Base-by-base conservation (phyloP, 768 basidiomycete species). In the Panellus pusillus region DNA sequence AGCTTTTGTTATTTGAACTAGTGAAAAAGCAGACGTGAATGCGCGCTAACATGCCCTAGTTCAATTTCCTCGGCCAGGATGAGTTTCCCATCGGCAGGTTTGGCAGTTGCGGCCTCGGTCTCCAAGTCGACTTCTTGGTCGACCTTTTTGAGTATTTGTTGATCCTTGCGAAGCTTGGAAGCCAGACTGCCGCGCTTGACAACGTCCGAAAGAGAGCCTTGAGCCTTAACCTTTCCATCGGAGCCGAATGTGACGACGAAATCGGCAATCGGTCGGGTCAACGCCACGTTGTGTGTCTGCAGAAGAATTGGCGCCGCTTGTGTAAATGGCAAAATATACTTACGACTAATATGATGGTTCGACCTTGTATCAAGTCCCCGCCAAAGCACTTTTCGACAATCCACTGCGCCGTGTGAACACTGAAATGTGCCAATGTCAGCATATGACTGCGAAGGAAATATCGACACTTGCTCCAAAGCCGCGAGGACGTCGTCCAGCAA, bases 321-420 rank as follows among this genome's bases (percentile, higher is more conserved):
- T 7, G 35, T 14, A 24, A 13, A 49, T 31, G 9, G 28, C 14
- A 2, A n/a, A 19, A n/a, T 14, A 28, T 7, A 68, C 78, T 49
- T 58, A 82, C 82, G 42, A 97, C 93, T 19, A 98, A 77, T 41
- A 98, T 77, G 44, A 96, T 73, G 1, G 95, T 97, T 43, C 94
- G 79, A 15, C 82, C 85, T n/a, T 73, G 69, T 66, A 93, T 77
- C 38, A 97, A 72, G 43, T 89, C 84, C 8, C 95, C 93, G 58
- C 79, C 76, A 18, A 98, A 74, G 62, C 92, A 94, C 48, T 91
- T 76, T 17, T 83, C 75, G 62, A 87, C 87, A 41, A 98, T 80
- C 70, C 91, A 89, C 58, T 87, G 83, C 0, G 93, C 89, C 0
- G 91, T 93, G 61, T 87, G 84, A 1, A 84, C 86, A 64, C 70